Evolutionary conservation across 352 stramenopile species (phyloP), one percentile per base, ranked within the genome.

Genomic region (Globisporangium cystogenes): DNA sequence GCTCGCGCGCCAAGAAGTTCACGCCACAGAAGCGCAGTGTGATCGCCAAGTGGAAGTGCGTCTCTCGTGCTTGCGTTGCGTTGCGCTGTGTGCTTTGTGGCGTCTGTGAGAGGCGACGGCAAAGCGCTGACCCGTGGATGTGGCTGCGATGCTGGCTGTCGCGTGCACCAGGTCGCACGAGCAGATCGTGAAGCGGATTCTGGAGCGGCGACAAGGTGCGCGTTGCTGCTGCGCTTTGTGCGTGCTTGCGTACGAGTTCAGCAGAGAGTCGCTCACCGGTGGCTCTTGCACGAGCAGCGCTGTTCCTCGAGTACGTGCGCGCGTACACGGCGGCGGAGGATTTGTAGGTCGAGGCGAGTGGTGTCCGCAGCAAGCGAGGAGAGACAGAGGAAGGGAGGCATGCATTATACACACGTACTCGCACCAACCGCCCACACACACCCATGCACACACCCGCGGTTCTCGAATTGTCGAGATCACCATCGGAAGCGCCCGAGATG

Each of bases 291-390:
- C 20, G 23, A 16, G 3, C 54, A 77, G 68, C 64, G 33, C 57
- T 77, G 42, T 77, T 77, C 53, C 60, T 74, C 51, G 63, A 74
- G 39, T 77, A 77, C 37, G 68, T 77, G 42, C 62, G 68, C 39
- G 58, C 66, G 24, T 77, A 74, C 64, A 77, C 68, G 18, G 55
- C 52, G 18, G 65, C 68, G 10, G 68, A 77, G 16, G 64, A 74
- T 16, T 51, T 58, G 27, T 46, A 52, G 31, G 36, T 39, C 11
- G 12, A 6, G n/a, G 18, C 23, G 15, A 37, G 33, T 11, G 16
- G 12, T 11, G 16, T 7, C 33, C 15, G 33, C 12, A 37, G 33
- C 10, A 37, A 1, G 1, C 15, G 7, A 1, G 16, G 33, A 16
- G 33, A 11, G 11, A 37, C 0, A 11, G 8, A 37, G 16, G 33